phyloP scores from a whole-genome alignment of 805 yeast genomes.

The Priceomyces fermenticarens region DNA sequence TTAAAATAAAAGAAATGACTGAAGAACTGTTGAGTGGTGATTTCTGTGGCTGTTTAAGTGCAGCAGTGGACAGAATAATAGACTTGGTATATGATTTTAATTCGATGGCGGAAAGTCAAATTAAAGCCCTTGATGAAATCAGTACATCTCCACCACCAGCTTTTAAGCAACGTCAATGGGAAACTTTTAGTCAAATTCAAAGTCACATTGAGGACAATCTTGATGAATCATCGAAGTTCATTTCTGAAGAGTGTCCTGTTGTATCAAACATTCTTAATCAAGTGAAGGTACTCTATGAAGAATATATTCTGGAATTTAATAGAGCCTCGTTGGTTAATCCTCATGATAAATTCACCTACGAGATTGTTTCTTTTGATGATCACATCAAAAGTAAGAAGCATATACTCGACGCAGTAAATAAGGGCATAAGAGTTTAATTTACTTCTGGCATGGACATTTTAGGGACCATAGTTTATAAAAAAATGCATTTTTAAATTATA shows the following conservation, averaged over 20 bases:
- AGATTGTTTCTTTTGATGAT: conserved; percentile 15
- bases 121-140: neutral
- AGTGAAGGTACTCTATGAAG: conserved; percentile 8
- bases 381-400: conserved; percentile 8
- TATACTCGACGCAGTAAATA: too few species aligned
- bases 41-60: conserved; percentile 7
- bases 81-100: conserved; percentile 12
- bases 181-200: conserved; percentile 1
- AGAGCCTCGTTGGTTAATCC: neutral
- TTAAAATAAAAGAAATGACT: conserved; percentile 7
- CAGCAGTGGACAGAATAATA: conserved; percentile 8
- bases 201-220: conserved; percentile 7
- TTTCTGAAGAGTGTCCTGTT: conserved; percentile 8
- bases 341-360: conserved; percentile 9
- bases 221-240: conserved; percentile 6
- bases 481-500: too few species aligned
- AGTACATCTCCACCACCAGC: neutral
- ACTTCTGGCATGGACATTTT: too few species aligned
- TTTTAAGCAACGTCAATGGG: neutral
- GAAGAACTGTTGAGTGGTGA: conserved; percentile 6
- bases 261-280: conserved; percentile 7
- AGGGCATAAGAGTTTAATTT: too few species aligned
- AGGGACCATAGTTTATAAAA: too few species aligned
- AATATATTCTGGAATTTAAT: conserved; percentile 8
- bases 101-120: conserved; percentile 2